Evolutionary conservation across 2,329 filamentous ascomycete genomes (phyloP).

Genomic region (Lachnellula willkommii): DNA sequence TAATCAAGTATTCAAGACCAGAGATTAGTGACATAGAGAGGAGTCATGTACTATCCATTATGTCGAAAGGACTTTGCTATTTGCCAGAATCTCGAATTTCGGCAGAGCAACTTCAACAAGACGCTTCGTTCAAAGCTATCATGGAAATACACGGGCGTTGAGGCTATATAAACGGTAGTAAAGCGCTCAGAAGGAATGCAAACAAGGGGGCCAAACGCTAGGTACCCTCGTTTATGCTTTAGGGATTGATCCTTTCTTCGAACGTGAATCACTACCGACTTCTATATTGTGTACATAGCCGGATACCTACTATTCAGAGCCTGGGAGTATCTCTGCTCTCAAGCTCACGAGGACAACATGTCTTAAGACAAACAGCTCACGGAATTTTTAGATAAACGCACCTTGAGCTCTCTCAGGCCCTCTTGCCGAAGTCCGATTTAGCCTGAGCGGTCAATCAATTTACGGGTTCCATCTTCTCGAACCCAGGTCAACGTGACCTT

Average conservation of each 20-base stretch:
- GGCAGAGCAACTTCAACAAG: neutral
- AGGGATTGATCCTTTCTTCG: neutral
- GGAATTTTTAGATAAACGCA: neutral
- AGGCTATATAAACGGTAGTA: neutral
- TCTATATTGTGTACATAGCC: neutral
- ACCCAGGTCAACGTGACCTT: neutral
- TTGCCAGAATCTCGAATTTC: conserved; percentile 2
- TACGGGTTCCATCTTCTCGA: neutral
- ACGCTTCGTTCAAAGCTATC: neutral
- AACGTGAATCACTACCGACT: neutral
- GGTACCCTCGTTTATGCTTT: neutral
- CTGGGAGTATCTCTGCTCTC: neutral
- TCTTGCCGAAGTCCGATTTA: neutral
- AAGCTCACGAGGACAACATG: neutral
- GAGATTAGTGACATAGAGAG: conserved; percentile 7
- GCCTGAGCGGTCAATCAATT: neutral
- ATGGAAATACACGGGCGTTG: neutral
- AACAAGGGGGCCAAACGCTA: neutral
- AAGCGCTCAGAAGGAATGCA: neutral
- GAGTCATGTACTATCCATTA: conserved; percentile 5
- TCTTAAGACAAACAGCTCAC: neutral
- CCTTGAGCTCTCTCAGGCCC: neutral
- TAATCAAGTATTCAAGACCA: neutral
- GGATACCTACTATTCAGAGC: neutral
- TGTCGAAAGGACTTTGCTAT: conserved; percentile 11